These are phyloP conservation scores for Sphaceloma murrayae DNA, from an alignment of 2,329 filamentous ascomycete species.

Conservation along the genomic window DNA sequence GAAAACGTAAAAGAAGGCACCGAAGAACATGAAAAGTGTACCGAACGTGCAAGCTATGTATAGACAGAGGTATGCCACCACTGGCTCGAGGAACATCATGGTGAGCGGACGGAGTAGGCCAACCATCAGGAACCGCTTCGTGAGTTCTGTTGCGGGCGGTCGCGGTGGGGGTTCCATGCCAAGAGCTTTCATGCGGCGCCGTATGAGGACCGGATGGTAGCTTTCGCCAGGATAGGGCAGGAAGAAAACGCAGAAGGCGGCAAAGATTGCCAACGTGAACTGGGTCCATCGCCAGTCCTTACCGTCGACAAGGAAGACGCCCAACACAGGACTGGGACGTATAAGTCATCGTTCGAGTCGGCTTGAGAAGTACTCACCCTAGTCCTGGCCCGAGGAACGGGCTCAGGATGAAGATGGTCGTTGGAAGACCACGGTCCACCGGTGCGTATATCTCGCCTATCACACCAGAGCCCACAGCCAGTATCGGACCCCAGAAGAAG, in stretches of 20 bases:
- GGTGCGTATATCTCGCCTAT: constrained; percentile 33
- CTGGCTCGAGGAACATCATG: constrained; percentile 31
- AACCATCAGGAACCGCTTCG: constrained; percentile 24
- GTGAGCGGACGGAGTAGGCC: constrained; percentile 22
- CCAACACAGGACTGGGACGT: constrained; percentile 31
- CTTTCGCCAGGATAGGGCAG: no score
- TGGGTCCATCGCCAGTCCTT: constrained; percentile 37
- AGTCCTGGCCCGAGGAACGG: constrained; percentile 33
- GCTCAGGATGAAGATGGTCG: constrained; percentile 32
- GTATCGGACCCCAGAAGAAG: constrained; percentile 26
- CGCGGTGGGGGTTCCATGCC: constrained; percentile 22
- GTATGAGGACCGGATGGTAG: no score
- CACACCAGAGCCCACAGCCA: constrained; percentile 36
- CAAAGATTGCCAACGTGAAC: constrained; percentile 34
- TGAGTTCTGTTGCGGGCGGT: constrained; percentile 26
- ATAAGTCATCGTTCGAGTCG: no score
- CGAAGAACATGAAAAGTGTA: constrained; percentile 28
- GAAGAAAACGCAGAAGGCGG: no score
- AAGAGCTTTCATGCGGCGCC: constrained; percentile 30
- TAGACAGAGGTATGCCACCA: constrained; percentile 27
- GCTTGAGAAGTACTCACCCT: constrained; percentile 26
- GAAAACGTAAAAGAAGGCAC: constrained; percentile 27
- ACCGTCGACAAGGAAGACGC: constrained; percentile 35
- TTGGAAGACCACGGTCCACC: constrained; percentile 27
- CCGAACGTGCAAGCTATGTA: constrained; percentile 28